Conservation (phyloP, 768 basidiomycete species). For the Neoboletus subvelutipes region DNA sequence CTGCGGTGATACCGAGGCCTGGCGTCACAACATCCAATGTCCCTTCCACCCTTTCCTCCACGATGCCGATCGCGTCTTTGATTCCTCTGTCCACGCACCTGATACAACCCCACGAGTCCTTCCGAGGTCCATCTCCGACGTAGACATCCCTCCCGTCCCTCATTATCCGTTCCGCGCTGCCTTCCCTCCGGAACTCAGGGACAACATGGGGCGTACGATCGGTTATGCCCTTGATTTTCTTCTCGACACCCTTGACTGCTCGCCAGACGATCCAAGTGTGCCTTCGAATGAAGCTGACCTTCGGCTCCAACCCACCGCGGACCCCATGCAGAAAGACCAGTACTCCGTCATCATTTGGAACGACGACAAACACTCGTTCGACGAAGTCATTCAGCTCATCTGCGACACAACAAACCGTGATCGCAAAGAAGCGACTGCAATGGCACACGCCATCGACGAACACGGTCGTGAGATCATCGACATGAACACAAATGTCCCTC, state of each 20-base stretch:
- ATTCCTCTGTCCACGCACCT: constrained; percentile 15
- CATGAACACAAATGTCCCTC: constrained; percentile 52
- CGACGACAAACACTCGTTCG: constrained; percentile 94
- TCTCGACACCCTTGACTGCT: constrained; percentile 78
- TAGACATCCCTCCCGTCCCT: constrained; percentile 57
- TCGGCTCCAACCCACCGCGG: constrained; percentile 69
- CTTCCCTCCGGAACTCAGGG: constrained; percentile 64
- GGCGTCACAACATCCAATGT: constrained; percentile 67
- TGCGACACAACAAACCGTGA: constrained; percentile 52
- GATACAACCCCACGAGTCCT: constrained; percentile 44
- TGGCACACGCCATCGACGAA: constrained; percentile 67
- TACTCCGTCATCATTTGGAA: constrained; percentile 91
- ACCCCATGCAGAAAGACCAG: constrained; percentile 76
- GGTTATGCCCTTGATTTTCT: constrained; percentile 80
- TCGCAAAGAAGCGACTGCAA: constrained; percentile 53
- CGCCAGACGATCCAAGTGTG: constrained; percentile 73
- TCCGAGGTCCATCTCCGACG: constrained; percentile 41
- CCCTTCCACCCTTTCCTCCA: constrained; percentile 66
- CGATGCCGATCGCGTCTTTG: constrained; percentile 10
- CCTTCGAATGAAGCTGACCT: constrained; percentile 68
- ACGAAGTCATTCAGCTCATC: constrained; percentile 78
- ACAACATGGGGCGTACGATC: constrained; percentile 73
- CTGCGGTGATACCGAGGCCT: constrained; percentile 90
- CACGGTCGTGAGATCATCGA: constrained; percentile 82
- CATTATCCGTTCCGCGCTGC: constrained; percentile 56